Base-by-base conservation (phyloP, 1,139 yeast genomes). In the Kluyveromyces sp. region DNA sequence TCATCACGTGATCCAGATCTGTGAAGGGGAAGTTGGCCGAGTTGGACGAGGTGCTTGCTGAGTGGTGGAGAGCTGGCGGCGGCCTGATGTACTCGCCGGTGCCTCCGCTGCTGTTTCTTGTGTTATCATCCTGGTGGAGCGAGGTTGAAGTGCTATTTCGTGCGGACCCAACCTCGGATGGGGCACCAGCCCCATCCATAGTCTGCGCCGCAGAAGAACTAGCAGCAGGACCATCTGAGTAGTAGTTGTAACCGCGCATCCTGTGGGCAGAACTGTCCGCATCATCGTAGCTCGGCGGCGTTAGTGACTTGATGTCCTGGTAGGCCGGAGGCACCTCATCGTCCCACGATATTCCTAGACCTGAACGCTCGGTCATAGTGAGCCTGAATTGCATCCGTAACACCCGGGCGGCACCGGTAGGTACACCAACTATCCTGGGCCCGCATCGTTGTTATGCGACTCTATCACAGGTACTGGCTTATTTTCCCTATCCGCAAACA, bases 281-380 rank as follows among this genome's bases (percentile, higher is more conserved):
- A 30, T 34, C 39, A 7, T 35, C 25, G 35, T 61, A 61, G 5
- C 81, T 80, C 2, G 98, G 98, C 0, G 98, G 97, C 40, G 94
- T 79, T 41, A 86, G 71, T 0, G 94, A 79, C 32, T 81, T 72
- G 25, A 90, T 90, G 57, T 88, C 92, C 45, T 79, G 88, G 60
- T 94, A 92, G 26, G 88, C 86, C 1, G 99, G 99, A 1, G 99
- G 99, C 25, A 92, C 97, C 65, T 92, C 98, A 61, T 90, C 97
- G 66, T 92, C 97, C 98, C 98, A 92, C 0, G 97, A 86, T 34
- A 92, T 87, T 3, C 99, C 98, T 42, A 92, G 72, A 0, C 99
- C 99, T 0, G 96, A 83, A 48, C 97, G 73, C 63, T 90, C 97
- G 1, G 96, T 86, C 29, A 92, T 66, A 7, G 73, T 73, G 21